These are phyloP conservation scores for Tuctoria greenei DNA, from an alignment of 176 grass and related monocot genomes.

Conservation along the genomic window DNA sequence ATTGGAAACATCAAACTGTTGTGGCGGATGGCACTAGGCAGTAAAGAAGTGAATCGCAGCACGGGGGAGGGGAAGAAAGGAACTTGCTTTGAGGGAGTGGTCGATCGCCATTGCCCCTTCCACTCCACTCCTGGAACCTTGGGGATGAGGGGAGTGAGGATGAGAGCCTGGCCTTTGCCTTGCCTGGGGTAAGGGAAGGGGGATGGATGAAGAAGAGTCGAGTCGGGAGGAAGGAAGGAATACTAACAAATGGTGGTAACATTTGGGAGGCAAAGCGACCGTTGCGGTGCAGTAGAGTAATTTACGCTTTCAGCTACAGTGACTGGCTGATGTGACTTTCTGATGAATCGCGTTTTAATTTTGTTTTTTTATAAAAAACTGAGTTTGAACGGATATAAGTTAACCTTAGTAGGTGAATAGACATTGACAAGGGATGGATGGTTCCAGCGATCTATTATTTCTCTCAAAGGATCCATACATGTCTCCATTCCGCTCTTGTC, in stretches of 20 bases:
- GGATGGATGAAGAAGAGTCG: not conserved
- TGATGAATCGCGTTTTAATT: not conserved
- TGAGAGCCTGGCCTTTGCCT: no score
- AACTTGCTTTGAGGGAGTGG: conserved; percentile 16
- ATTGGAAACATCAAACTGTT: no score
- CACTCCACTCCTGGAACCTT: not conserved
- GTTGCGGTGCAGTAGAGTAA: not conserved
- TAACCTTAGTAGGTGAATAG: no score
- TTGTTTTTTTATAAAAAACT: not conserved
- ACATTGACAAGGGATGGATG: no score
- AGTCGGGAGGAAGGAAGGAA: not conserved
- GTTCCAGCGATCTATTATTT: no score
- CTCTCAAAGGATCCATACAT: no score
- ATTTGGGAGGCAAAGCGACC: not conserved
- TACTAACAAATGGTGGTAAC: not conserved
- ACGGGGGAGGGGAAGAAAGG: not conserved
- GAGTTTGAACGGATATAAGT: not conserved
- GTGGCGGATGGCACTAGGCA: no score
- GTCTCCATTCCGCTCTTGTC: no score
- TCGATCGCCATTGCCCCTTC: conserved; percentile 34
- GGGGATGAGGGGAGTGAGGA: no score
- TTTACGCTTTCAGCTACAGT: conserved; percentile 2
- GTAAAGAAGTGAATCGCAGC: not conserved
- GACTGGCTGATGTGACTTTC: not conserved
- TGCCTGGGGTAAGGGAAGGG: no score